Percentiles rank a stretch among this genome's conserved stretches.
Evolutionary conservation across 176 grass and related monocot species (phyloP).

Genomic region (Zea luxurians): DNA sequence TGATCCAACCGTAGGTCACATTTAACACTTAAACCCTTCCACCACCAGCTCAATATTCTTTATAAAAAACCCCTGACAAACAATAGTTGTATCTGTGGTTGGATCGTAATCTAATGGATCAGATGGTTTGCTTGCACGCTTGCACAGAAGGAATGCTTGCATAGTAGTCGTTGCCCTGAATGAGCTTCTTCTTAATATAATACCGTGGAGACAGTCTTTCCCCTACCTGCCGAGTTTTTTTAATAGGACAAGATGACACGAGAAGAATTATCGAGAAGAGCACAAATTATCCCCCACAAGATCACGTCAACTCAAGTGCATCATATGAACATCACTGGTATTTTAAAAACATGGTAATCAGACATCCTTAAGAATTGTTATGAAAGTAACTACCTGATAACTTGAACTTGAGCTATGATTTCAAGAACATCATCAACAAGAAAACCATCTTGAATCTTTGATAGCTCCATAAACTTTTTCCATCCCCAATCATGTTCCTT

Average conservation of each 20-base stretch:
- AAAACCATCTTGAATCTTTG: conserved; percentile 93
- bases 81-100: too few relatives aligned
- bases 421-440: conserved; percentile 78
- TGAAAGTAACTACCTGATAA: conserved; percentile 70
- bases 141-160: too few relatives aligned
- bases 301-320: not conserved
- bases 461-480: conserved; percentile 99
- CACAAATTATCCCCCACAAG: conserved; percentile 13
- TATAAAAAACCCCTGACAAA: too few relatives aligned
- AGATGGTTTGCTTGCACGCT: too few relatives aligned
- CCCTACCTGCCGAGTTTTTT: too few relatives aligned
- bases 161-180: too few relatives aligned
- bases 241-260: not conserved
- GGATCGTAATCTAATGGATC: too few relatives aligned
- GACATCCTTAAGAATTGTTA: not conserved
- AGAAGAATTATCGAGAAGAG: conserved; percentile 25
- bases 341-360: conserved; percentile 18
- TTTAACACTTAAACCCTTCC: too few relatives aligned
- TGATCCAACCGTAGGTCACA: too few relatives aligned
- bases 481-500: conserved; percentile 99
- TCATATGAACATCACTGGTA: conserved; percentile 7
- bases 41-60: too few relatives aligned
- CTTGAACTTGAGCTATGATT: conserved; percentile 98
- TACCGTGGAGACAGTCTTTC: too few relatives aligned
- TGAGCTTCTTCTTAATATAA: too few relatives aligned